Evolutionary conservation across 345 rosid species (phyloP), one percentile per base, ranked within the genome.

Genomic region (Lepidium aucheri): DNA sequence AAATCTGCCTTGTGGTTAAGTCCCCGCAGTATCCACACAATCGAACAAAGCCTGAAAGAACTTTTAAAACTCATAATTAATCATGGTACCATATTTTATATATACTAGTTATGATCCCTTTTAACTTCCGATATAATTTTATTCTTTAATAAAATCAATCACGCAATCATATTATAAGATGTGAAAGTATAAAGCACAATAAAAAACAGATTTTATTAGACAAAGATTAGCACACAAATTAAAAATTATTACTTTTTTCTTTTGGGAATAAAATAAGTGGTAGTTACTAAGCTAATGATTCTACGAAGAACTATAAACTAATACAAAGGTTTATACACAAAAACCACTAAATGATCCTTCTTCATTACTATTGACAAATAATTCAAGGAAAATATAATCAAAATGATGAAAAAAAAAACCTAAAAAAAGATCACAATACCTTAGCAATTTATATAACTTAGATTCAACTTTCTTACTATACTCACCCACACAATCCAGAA

Each of bases 401-500:
- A 70, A 15, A 35, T n/a, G 26, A 55, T 41, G 10, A 58, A 43
- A 6, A 70, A 6, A 70, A 70, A 44, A 30, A 53, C 38, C 76
- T 72, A 72, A 20, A 7, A 72, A 32, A 64, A 64, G 2, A 72
- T 64, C 46, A 72, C 70, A 72, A 55, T 56, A 72, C 33, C 60
- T 72, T 72, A 11, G 18, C 57, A 72, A 35, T 47, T 28, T 71
- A n/a, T 55, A 26, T 45, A 64, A 44, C 34, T 70, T 38, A 63
- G 2, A 63, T 47, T 47, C 50, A 72, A 64, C 56, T 72, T 70
- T 47, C 60, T 18, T 64, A 70, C 69, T 70, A 72, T 55, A 72
- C 76, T 72, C 76, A 64, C 70, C 53, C 65, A 56, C 76, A 64
- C 59, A 64, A 53, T 40, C 69, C 65, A 64, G n/a, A n/a, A n/a